phyloP scores from a whole-genome alignment of 345 rosid species.

The Erysimum cheiranthoides region DNA sequence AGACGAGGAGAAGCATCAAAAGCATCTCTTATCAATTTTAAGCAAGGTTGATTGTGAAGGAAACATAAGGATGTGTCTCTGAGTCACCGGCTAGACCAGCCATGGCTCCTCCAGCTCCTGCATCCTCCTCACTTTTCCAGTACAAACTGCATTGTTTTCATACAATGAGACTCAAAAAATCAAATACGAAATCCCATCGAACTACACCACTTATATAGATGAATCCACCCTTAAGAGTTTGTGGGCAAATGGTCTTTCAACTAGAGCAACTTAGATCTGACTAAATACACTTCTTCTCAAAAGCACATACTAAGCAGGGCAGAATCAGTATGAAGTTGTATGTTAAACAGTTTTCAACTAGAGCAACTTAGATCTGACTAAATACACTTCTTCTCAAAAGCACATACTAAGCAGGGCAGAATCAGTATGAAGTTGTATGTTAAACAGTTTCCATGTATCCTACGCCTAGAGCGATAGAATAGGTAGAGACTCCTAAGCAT shows the following conservation, averaged over 20 bases:
- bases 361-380: neutral
- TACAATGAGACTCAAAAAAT: slow-evolving; percentile 8
- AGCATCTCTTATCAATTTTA: slow-evolving; percentile 51
- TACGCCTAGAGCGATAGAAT: neutral
- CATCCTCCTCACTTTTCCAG: slow-evolving; percentile 96
- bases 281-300: neutral
- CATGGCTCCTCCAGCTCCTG: slow-evolving; percentile 72
- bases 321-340: neutral
- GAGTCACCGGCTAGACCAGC: slow-evolving; percentile 83
- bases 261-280: neutral
- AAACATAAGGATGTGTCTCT: slow-evolving; percentile 82
- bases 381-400: neutral
- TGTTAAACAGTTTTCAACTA: too few relatives aligned
- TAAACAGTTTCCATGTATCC: slow-evolving; percentile 20
- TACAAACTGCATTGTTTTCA: slow-evolving; percentile 59
- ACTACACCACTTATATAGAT: slow-evolving; percentile 9
- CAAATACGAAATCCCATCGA: neutral
- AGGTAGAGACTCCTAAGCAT: slow-evolving; percentile 39
- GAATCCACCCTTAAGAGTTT: neutral
- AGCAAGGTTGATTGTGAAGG: slow-evolving; percentile 89
- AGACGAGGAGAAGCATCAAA: slow-evolving; percentile 36
- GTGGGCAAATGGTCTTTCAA: neutral
- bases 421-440: neutral
- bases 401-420: neutral
- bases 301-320: neutral